Evolutionary conservation across 179 eudicot genomes (phyloP).

Genomic region (Drosera spatulata): DNA sequence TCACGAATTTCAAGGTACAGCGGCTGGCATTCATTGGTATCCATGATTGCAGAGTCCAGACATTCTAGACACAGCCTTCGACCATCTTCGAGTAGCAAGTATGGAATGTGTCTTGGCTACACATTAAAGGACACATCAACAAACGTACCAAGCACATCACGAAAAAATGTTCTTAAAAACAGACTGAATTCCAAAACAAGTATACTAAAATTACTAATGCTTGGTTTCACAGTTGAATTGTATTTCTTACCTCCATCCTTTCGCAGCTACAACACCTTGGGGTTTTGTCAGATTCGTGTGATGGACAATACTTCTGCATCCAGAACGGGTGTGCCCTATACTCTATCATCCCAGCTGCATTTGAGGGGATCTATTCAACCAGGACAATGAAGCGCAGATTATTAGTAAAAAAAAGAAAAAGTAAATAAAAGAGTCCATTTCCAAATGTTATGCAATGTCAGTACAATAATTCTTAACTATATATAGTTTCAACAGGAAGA

Average conservation of each 20-base stretch:
- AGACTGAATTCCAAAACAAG: not conserved
- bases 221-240: too few species aligned
- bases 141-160: not conserved
- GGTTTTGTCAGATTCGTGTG: constrained; percentile 80
- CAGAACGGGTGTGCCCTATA: constrained; percentile 99
- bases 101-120: constrained; percentile 73
- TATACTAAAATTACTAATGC: too few species aligned
- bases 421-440: not conserved
- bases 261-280: constrained; percentile 99
- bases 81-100: constrained; percentile 81
- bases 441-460: not conserved
- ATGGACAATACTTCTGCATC: constrained; percentile 94
- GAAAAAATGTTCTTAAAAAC: too few species aligned
- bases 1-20: constrained; percentile 93
- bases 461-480: not conserved
- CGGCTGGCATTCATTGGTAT: constrained; percentile 95
- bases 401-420: not conserved
- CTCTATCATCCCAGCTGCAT: constrained; percentile 78
- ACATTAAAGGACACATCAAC: constrained; percentile 2
- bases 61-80: constrained; percentile 94
- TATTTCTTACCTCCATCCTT: constrained; percentile 79
- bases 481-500: not conserved
- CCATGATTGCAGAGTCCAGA: constrained; percentile 91
- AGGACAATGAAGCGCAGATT: not conserved
- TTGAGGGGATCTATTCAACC: constrained; percentile 58